Base-by-base conservation (phyloP, 106 monocot species). In the Agapanthus africanus region DNA sequence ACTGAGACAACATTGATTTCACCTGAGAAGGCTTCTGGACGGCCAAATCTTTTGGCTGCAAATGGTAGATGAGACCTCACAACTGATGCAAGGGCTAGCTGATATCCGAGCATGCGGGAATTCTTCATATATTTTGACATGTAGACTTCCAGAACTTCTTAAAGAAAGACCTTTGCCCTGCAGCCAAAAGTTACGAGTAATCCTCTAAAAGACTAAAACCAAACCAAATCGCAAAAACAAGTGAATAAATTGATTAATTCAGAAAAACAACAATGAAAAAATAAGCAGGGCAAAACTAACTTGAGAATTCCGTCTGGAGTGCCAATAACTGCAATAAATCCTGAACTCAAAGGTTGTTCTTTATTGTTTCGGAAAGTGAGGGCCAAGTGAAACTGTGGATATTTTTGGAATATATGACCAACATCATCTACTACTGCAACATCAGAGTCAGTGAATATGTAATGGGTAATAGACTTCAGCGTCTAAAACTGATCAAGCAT, bases 61-160 rank as follows among this genome's bases (percentile, higher is more conserved):
- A 79, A 84, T 63, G 84, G 61, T 22, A 79, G 54, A 66, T 84
- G 76, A 54, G 86, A 86, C 59, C 82, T 97, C 8, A 97, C 73
- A 65, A 91, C 77, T 79, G 81, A 97, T 61, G 82, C 80, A 71
- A 97, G 82, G 27, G 95, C 84, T 65, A 91, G 71, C 68, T 97
- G 95, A 76, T 97, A 91, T 13, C 91, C 95, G 54, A 91, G 88
- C 95, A 97, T 97, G 54, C 95, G 79, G 23, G 91, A 97, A 72
- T 88, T 83, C 47, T 75, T 84, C 80, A 82, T 82, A 74, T 78
- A 97, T 65, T 78, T 91, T 21, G 81, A 82, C 11, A 30, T 76
- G 73, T 97, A 97, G 6, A 69, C 86, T 27, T 86, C 78, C 61
- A 97, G 76, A 27, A 97, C 91, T 74, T 82, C 76, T 63, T 87